phyloP scores from a whole-genome alignment of 495 filamentous ascomycete species.

The Xylaria intraflava region DNA sequence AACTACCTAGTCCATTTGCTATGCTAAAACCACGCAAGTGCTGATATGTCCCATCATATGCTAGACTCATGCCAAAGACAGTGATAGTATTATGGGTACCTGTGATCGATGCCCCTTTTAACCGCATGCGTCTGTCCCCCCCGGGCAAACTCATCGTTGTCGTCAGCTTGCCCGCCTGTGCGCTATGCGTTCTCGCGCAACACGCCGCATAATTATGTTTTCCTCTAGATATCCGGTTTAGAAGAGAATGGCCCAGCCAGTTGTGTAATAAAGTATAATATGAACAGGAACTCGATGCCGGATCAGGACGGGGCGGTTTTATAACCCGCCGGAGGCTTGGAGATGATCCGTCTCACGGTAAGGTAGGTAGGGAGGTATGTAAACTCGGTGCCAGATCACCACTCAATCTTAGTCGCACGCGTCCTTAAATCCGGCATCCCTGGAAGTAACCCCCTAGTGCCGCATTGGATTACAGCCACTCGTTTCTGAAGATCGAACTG shows the following conservation, averaged over 20 bases:
- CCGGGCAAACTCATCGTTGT: conserved; percentile 2
- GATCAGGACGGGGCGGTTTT: not conserved
- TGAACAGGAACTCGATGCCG: not conserved
- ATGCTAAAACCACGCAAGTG: not conserved
- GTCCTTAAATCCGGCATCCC: conserved; percentile 41
- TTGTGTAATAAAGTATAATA: conserved; percentile 5
- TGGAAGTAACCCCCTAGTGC: conserved; percentile 42
- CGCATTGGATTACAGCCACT: conserved; percentile 42
- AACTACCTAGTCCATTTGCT: not conserved
- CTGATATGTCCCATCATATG: not conserved
- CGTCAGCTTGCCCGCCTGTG: not conserved
- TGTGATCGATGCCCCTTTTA: not conserved
- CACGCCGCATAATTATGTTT: not conserved
- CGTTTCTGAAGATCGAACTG: conserved; percentile 46
- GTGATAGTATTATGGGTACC: not conserved
- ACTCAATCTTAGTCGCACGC: conserved; percentile 36
- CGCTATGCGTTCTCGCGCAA: not conserved
- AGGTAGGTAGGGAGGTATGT: no score
- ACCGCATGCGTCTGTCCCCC: no score
- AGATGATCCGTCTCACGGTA: no score
- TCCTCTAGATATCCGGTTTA: not conserved
- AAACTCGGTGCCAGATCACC: conserved; percentile 30
- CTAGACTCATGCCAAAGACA: not conserved
- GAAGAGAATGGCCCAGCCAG: conserved; percentile 10
- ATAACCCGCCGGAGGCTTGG: not conserved